Evolutionary conservation across 2,329 filamentous ascomycete genomes (phyloP), one percentile per base, ranked within the genome.

Genomic region (Anthostomella pinea): DNA sequence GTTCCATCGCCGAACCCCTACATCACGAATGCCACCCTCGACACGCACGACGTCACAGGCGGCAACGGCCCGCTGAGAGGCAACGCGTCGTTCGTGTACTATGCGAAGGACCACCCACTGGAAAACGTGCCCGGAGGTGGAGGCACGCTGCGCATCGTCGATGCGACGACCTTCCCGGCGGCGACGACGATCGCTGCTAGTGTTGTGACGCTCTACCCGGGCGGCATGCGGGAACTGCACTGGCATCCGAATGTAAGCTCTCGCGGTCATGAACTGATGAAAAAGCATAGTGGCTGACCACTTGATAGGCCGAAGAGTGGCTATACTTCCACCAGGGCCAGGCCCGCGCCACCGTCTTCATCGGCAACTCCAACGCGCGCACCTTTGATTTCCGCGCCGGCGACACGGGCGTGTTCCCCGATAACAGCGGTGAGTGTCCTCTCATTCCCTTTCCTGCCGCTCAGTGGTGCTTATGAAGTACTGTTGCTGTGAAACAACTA

Each of bases 391-490:
- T 85, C 57, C 64, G 64, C 2, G 70, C 79, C 4, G 81, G 82
- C n/a, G 81, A 86, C 43, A 83, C 79, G 2, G 81, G 75, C 7
- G 78, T 79, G 0, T 85, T 85, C 57, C 81, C 81, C 0, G 79
- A 83, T 45, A 85, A 85, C 56, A 69, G 69, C 43, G 70, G 70
- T 72, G 49, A 54, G 67, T 53, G 4, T 20, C 9, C 13, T 17
- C 6, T 16, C 9, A 11, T 9, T 24, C 14, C 13, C 6, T 8
- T n/a, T n/a, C n/a, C n/a, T n/a, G n/a, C n/a, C n/a, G n/a, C n/a
- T n/a, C n/a, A n/a, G n/a, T n/a, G n/a, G n/a, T n/a, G n/a, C n/a
- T n/a, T n/a, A n/a, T n/a, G n/a, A n/a, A n/a, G n/a, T n/a, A n/a
- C n/a, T n/a, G n/a, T n/a, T n/a, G n/a, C n/a, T n/a, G n/a, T n/a